Evolutionary conservation across 2,329 filamentous ascomycete species (phyloP).

Genomic region (Alternaria consortialis): DNA sequence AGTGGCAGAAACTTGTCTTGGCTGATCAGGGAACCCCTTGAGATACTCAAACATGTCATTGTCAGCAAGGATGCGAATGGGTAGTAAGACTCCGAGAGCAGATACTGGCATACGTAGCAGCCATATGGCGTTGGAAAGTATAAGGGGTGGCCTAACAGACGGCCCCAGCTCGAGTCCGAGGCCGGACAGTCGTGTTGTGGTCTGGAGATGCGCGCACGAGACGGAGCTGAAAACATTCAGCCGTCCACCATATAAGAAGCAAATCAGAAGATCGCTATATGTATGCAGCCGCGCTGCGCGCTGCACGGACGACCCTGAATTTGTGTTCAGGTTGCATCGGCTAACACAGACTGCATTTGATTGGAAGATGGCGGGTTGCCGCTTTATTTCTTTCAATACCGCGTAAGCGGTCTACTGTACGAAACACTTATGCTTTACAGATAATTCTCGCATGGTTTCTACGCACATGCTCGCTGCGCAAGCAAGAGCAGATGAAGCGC

Average conservation of each 20-base stretch:
- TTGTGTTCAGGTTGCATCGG: too few relatives aligned
- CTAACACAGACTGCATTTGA: not conserved
- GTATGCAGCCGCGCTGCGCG: too few relatives aligned
- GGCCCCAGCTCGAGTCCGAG: too few relatives aligned
- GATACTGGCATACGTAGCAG: not conserved
- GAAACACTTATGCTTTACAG: not conserved
- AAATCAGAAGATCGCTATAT: not conserved
- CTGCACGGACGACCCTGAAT: too few relatives aligned
- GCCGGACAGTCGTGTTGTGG: too few relatives aligned
- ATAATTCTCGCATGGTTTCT: too few relatives aligned
- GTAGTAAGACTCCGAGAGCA: too few relatives aligned
- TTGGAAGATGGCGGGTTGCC: not conserved
- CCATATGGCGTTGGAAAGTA: not conserved
- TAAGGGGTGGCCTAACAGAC: not conserved
- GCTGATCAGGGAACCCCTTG: too few relatives aligned
- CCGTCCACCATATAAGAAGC: too few relatives aligned
- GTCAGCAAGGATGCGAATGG: too few relatives aligned
- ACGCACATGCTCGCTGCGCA: not conserved
- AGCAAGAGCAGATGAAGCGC: not conserved
- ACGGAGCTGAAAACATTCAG: not conserved
- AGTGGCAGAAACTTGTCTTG: too few relatives aligned
- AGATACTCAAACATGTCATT: too few relatives aligned
- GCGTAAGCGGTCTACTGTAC: not conserved
- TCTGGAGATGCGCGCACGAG: not conserved
- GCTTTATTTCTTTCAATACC: not conserved